These are phyloP conservation scores for Nakazawaea siamensis DNA, from an alignment of 805 yeast species.

Conservation along the genomic window DNA sequence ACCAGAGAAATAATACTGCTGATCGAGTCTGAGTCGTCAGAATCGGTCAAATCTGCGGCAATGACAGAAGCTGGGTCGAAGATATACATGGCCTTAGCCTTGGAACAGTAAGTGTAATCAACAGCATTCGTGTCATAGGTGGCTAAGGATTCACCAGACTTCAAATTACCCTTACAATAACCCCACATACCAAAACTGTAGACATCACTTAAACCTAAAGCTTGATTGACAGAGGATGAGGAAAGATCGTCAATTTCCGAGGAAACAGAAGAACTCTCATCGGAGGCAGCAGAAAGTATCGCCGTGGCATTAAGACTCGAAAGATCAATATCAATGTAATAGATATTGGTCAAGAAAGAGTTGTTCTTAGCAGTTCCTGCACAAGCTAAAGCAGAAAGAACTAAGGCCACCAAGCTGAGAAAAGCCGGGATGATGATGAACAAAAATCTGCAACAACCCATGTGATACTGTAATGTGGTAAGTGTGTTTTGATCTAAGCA, in stretches of 20 bases:
- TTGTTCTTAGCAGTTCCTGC: constrained; percentile 40
- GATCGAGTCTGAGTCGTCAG: constrained; percentile 15
- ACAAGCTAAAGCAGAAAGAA: constrained; percentile 39
- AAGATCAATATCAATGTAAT: constrained; percentile 39
- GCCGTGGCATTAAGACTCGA: constrained; percentile 20
- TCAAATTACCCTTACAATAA: constrained; percentile 41
- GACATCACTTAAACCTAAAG: constrained; percentile 33
- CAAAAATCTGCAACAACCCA: constrained; percentile 20
- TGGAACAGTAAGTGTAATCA: constrained; percentile 40
- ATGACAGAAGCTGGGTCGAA: constrained; percentile 40
- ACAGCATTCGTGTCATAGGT: constrained; percentile 15
- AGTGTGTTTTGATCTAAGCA: no score
- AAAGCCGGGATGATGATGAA: constrained; percentile 21
- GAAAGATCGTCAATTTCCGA: constrained; percentile 6
- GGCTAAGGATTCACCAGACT: constrained; percentile 4
- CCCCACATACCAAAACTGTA: constrained; percentile 58
- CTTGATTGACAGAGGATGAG: constrained; percentile 11
- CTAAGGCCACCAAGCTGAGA: constrained; percentile 32
- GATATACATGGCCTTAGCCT: constrained; percentile 45
- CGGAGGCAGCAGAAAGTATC: constrained; percentile 12
- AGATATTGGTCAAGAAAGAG: constrained; percentile 34
- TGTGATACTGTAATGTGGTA: no score
- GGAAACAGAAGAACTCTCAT: constrained; percentile 9
- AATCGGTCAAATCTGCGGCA: constrained; percentile 15
- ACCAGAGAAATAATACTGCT: constrained; percentile 8